Conservation (phyloP, 768 basidiomycete species). For the Tylopilus felleus region DNA sequence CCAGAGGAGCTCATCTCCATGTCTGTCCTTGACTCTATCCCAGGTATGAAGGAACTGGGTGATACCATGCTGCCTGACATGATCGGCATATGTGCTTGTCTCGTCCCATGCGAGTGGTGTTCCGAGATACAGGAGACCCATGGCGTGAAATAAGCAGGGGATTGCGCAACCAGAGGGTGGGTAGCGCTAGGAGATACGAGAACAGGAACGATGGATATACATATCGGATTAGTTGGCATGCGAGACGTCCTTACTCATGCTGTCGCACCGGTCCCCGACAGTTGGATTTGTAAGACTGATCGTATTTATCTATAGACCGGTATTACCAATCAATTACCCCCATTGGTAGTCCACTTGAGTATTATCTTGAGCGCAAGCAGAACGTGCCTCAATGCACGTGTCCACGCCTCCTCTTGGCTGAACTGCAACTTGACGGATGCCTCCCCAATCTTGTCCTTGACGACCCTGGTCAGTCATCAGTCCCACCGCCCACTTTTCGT, state of each 20-base stretch:
- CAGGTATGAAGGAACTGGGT: slow-evolving; percentile 93
- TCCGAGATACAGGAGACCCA: slow-evolving; percentile 93
- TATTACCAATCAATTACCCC: slow-evolving; percentile 68
- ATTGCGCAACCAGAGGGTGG: slow-evolving; percentile 16
- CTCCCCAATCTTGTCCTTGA: slow-evolving; percentile 94
- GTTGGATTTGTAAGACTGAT: slow-evolving; percentile 20
- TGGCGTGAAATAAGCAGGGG: slow-evolving; percentile 31
- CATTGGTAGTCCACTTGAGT: slow-evolving; percentile 82
- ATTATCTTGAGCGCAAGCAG: slow-evolving; percentile 85
- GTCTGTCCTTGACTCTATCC: slow-evolving; percentile 86
- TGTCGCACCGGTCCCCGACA: not conserved
- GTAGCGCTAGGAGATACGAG: not conserved
- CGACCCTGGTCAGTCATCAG: slow-evolving; percentile 50
- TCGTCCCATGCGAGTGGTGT: slow-evolving; percentile 92
- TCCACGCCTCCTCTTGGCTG: slow-evolving; percentile 95
- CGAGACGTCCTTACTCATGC: slow-evolving; percentile 17
- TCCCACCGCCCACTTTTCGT: not conserved
- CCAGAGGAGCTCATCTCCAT: slow-evolving; percentile 93
- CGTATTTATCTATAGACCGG: too few relatives aligned
- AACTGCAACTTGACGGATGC: slow-evolving; percentile 93
- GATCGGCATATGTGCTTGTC: slow-evolving; percentile 80
- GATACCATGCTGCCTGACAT: slow-evolving; percentile 90
- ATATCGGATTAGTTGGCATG: not conserved
- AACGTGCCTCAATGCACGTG: slow-evolving; percentile 87
- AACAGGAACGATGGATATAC: too few relatives aligned